phyloP scores from a whole-genome alignment of 2,329 filamentous ascomycete species.

The Venturia carpophila region DNA sequence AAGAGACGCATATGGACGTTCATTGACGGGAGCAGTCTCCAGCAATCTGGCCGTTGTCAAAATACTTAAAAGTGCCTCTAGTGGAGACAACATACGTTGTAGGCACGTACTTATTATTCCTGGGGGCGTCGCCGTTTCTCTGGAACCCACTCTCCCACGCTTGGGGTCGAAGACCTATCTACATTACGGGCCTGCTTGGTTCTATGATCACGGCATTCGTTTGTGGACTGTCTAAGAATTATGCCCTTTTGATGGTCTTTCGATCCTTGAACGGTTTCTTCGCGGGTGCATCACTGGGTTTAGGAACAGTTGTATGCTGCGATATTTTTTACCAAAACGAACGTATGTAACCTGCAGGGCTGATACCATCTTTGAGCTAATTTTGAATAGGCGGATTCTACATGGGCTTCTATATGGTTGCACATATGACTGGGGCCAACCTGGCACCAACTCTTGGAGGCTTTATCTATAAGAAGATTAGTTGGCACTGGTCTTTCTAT shows the following conservation, averaged over 20 bases:
- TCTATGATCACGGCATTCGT: neutral
- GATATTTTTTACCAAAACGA: conserved; percentile 19
- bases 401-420: conserved; percentile 17
- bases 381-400: conserved; percentile 6
- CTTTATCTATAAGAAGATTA: conserved; percentile 12
- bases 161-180: conserved; percentile 18
- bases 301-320: conserved; percentile 15
- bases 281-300: conserved; percentile 2
- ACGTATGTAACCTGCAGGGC: neutral
- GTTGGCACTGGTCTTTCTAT: conserved; percentile 20
- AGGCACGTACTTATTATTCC: neutral
- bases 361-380: neutral
- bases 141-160: conserved; percentile 18
- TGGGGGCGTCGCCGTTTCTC: conserved; percentile 18
- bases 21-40: conserved; percentile 10
- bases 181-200: conserved; percentile 1
- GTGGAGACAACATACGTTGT: conserved; percentile 15
- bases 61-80: conserved; percentile 15
- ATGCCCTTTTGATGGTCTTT: neutral
- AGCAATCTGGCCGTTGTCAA: conserved; percentile 15
- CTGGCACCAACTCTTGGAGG: conserved; percentile 18
- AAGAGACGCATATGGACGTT: no score
- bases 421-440: conserved; percentile 18
- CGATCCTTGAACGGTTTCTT: conserved; percentile 16
- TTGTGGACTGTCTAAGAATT: conserved; percentile 13